Evolutionary conservation across 352 stramenopile genomes (phyloP), one percentile per base, ranked within the genome.

Genomic region (Phytopythium vexans): DNA sequence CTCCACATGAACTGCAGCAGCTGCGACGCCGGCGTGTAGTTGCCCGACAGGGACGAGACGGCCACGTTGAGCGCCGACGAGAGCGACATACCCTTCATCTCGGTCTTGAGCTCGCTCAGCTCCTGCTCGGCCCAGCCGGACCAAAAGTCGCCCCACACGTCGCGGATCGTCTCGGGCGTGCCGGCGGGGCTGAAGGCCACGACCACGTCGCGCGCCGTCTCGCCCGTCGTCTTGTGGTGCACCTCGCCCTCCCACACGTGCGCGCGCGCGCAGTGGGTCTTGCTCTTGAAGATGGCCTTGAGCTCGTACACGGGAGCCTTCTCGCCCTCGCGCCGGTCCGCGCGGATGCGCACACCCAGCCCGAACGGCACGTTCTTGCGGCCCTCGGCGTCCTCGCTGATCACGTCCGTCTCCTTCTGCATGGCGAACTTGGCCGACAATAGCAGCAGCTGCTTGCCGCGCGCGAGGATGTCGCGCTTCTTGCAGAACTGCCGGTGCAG

Each of bases 291-390:
- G 58, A 94, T 92, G 35, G 84, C 68, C 56, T 92, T 89, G 27
- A 94, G 77, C 51, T 92, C 82, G 46, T 94, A 94, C 11, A 92
- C 68, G 1, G 82, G 73, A 2, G 73, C 64, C 27, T 72, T 64
- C n/a, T 64, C 62, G 44, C 66, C 68, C 15, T 66, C 66, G 15
- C 77, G 71, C 0, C 79, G 73, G 56, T 92, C 82, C 10, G 76
- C 77, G 44, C 79, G 72, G 47, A 92, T 92, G 52, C 84, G 84
- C 34, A 94, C 77, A 36, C 84, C 84, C 11, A 69, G 66, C 34
- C 84, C 83, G 50, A 92, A 94, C 62, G 85, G 79, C 39, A 92
- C 80, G 54, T 92, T 92, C 64, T 92, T 94, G 72, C 92, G 92
- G 46, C 84, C 84, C 3, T 89, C 61, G 1, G 84, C 84, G 55